Evolutionary conservation across 805 yeast genomes (phyloP).

Genomic region (Scheffersomyces lignosus): DNA sequence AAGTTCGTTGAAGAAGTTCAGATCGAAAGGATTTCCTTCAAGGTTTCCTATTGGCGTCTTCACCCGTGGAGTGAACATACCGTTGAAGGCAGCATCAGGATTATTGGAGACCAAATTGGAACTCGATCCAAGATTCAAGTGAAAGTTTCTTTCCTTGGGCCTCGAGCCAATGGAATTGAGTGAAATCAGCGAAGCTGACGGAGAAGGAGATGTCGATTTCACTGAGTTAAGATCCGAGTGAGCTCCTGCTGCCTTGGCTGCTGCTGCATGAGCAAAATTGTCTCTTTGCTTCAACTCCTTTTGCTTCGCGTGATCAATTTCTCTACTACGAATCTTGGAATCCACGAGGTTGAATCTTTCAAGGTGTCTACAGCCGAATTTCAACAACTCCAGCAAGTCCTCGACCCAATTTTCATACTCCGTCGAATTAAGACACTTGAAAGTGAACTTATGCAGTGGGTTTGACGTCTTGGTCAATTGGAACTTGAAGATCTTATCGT

Average conservation of each 20-base stretch:
- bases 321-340: conserved; percentile 34
- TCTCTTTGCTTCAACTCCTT: conserved; percentile 3
- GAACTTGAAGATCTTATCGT: conserved; percentile 34
- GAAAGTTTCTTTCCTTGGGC: not conserved
- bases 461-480: conserved; percentile 28
- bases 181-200: too few species aligned
- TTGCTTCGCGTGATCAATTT: conserved; percentile 9
- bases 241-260: not conserved
- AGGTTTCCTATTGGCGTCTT: conserved; percentile 29
- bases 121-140: not conserved
- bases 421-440: conserved; percentile 44
- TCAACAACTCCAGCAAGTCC: conserved; percentile 53
- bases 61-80: conserved; percentile 38
- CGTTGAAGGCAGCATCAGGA: conserved; percentile 28
- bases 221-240: not conserved
- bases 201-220: conserved; percentile 3
- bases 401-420: conserved; percentile 55
- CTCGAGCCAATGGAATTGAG: too few species aligned
- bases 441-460: conserved; percentile 32
- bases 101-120: conserved; percentile 2
- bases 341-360: conserved; percentile 52
- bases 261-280: not conserved
- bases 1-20: conserved; percentile 16
- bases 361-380: conserved; percentile 42
- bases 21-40: conserved; percentile 40